Evolutionary conservation across 1,284 basidiomycete genomes (phyloP), one percentile per base, ranked within the genome.

Genomic region (Ceratobasidium sp.): DNA sequence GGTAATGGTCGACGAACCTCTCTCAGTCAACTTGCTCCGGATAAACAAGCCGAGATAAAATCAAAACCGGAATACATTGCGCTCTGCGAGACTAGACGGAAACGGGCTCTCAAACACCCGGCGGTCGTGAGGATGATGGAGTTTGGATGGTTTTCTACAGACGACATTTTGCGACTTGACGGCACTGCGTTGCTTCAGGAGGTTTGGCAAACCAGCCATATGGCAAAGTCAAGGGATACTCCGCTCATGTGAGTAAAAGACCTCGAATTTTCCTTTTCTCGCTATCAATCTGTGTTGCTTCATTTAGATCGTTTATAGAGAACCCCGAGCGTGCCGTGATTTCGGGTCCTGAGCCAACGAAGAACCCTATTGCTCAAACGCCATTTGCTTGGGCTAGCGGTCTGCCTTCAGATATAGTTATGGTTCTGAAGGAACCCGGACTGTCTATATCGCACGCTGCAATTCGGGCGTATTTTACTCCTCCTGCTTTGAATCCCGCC

Each of bases 91-190:
- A 45, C 41, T 5, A 14, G 59, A 6, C 43, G 21, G 59, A 30
- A 14, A 10, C 50, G 52, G 16, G 50, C 65, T 26, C 65, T 50
- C 5, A 52, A 41, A 28, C 65, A 57, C 34, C 65, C 65, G 30
- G 65, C 65, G 5, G 65, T 69, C 6, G 46, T 57, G 1, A 43
- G 50, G 14, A 55, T 69, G 65, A 46, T 43, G 26, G 23, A 55
- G 3, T 69, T 69, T 69, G 65, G 36, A n/a, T 69, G 52, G 65
- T 18, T 69, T 3, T 39, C 21, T 18, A 34, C 41, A 14, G 36
- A 57, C 21, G 65, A 69, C n/a, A 50, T 45, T 12, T 23, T 69
- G 5, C 52, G 52, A 36, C 65, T 52, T 23, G 52, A 69, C 30
- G 52, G 52, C 8, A 30, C 3, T 28, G 65, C 65, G 10, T 39